These are phyloP conservation scores for Aureobasidium sp. DNA, from an alignment of 2,329 filamentous ascomycete species.

Conservation along the genomic window DNA sequence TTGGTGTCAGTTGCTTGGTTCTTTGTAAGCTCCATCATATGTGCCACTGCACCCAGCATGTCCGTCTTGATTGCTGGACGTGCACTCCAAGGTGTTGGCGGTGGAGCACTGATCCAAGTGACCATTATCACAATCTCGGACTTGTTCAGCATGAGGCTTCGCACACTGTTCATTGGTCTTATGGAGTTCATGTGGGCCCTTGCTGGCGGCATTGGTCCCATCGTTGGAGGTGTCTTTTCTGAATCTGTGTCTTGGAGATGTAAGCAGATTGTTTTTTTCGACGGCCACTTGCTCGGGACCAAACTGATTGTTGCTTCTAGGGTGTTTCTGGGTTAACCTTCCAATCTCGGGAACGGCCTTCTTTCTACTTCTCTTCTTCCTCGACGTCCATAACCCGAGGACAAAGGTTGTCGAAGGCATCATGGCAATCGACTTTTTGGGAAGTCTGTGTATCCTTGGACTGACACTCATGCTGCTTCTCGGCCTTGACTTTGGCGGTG, in stretches of 20 bases:
- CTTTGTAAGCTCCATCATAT: slow-evolving; percentile 41
- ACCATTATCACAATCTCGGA: slow-evolving; percentile 47
- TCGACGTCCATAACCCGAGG: slow-evolving; percentile 48
- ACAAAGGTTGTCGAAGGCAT: slow-evolving; percentile 41
- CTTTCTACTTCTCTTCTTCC: slow-evolving; percentile 40
- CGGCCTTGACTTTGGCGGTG: slow-evolving; percentile 46
- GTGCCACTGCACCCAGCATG: slow-evolving; percentile 40
- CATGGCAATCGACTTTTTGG: slow-evolving; percentile 46
- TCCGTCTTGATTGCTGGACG: slow-evolving; percentile 45
- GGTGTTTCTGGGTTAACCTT: slow-evolving; percentile 45
- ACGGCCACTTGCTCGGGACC: not conserved
- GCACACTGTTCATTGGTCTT: slow-evolving; percentile 40
- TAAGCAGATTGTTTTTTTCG: slow-evolving; percentile 14
- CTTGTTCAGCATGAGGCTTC: slow-evolving; percentile 39
- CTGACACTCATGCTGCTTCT: slow-evolving; percentile 45
- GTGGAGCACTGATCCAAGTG: slow-evolving; percentile 44
- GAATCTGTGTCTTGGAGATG: slow-evolving; percentile 31
- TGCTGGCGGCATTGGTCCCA: slow-evolving; percentile 43
- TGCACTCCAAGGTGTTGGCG: slow-evolving; percentile 45
- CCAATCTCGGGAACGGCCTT: slow-evolving; percentile 43
- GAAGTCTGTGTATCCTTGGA: slow-evolving; percentile 42
- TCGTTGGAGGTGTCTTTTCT: slow-evolving; percentile 33
- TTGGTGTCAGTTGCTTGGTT: slow-evolving; percentile 42
- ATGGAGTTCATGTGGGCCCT: slow-evolving; percentile 47
- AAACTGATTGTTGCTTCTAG: not conserved